Conservation (phyloP, 768 basidiomycete species). For the Lactarius akahatsu region DNA sequence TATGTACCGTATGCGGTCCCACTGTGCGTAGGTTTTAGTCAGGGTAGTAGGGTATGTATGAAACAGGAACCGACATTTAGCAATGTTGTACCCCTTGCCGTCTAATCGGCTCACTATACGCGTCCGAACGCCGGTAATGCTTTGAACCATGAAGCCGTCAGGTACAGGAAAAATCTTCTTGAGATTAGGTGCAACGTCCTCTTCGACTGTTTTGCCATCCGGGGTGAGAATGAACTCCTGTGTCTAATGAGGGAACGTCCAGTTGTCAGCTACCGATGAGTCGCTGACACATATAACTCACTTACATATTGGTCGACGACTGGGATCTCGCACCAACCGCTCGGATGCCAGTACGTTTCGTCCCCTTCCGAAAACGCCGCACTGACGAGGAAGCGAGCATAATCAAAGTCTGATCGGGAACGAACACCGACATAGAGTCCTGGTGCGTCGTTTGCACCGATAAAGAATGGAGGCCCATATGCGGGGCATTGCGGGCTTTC, state of each 20-base stretch:
- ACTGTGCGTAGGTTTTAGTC: slow-evolving; percentile 44
- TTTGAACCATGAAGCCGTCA: slow-evolving; percentile 74
- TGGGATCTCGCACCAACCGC: slow-evolving; percentile 77
- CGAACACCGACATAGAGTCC: slow-evolving; percentile 70
- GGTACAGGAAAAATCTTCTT: slow-evolving; percentile 60
- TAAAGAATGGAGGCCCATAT: slow-evolving; percentile 50
- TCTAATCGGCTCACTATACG: slow-evolving; percentile 79
- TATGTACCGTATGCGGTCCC: slow-evolving; percentile 75
- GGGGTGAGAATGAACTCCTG: slow-evolving; percentile 80
- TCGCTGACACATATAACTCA: slow-evolving; percentile 35
- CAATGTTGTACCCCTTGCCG: slow-evolving; percentile 82
- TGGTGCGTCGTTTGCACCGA: slow-evolving; percentile 35
- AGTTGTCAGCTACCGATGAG: slow-evolving; percentile 9
- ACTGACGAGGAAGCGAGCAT: slow-evolving; percentile 70
- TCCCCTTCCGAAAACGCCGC: slow-evolving; percentile 49
- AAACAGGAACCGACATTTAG: slow-evolving; percentile 57
- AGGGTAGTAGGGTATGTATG: slow-evolving; percentile 7
- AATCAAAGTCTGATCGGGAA: slow-evolving; percentile 74
- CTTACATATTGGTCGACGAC: slow-evolving; percentile 66
- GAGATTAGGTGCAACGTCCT: slow-evolving; percentile 68
- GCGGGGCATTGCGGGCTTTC: slow-evolving; percentile 74
- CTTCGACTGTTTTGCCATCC: slow-evolving; percentile 50
- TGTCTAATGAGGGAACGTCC: slow-evolving; percentile 45
- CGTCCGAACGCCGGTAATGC: slow-evolving; percentile 75
- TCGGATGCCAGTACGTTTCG: slow-evolving; percentile 57